Percentiles rank a stretch among this genome's conserved stretches.
Evolutionary conservation across 176 grass and related monocot species (phyloP).

Genomic region (Rhynchospora tenuis): DNA sequence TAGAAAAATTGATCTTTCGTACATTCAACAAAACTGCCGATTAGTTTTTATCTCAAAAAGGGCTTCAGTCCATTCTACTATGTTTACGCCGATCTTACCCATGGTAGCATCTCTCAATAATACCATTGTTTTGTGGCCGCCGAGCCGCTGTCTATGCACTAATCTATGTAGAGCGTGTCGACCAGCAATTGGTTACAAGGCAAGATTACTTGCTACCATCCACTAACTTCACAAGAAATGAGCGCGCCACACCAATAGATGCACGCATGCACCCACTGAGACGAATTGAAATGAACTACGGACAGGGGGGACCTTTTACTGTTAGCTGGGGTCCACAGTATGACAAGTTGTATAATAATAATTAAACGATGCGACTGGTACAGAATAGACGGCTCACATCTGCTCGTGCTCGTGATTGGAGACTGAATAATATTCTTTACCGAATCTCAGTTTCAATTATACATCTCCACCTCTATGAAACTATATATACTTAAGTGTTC

Average conservation of each 20-base stretch:
- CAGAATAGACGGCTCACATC: slow-evolving; percentile 16
- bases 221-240: background rate
- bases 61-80: background rate
- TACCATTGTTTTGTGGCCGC: background rate
- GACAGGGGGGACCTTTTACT: background rate
- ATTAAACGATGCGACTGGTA: background rate
- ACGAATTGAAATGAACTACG: background rate
- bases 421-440: background rate
- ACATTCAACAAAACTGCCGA: no score
- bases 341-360: background rate
- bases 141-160: background rate
- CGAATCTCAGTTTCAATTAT: background rate
- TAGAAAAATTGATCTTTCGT: no score
- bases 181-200: background rate
- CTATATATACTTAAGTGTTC: background rate
- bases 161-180: background rate
- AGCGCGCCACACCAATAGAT: background rate
- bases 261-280: background rate
- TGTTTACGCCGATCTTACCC: background rate
- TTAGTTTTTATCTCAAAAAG: background rate
- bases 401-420: background rate
- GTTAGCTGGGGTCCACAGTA: background rate
- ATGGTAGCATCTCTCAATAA: background rate
- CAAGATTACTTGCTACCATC: background rate
- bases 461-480: background rate